Evolutionary conservation across 2,329 filamentous ascomycete species (phyloP), one percentile per base, ranked within the genome.

Genomic region (Venturiaceae sp.): DNA sequence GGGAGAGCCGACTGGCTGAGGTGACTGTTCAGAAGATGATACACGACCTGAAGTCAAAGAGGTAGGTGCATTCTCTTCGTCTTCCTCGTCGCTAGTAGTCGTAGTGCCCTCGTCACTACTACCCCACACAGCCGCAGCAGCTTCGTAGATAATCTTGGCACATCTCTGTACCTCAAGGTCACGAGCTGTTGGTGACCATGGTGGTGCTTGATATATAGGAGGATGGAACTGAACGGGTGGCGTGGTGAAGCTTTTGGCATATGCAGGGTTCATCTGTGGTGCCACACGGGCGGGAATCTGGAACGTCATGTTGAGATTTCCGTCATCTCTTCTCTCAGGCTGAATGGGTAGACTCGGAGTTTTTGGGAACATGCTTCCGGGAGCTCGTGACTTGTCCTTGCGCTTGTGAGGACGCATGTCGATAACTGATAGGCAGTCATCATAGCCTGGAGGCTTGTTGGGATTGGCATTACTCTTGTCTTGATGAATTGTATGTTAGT

Each of bases 371-470:
- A 30, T 30, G 13, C 8, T 50, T 8, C 44, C 44, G 3, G 44
- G 44, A n/a, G 23, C 21, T 14, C 44, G 11, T 28, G 44, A 50
- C 26, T 30, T 53, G 52, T 34, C 32, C 23, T 37, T 53, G 7
- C 52, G 52, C 52, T 30, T 53, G n/a, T 36, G n/a, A 28, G 52
- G 52, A 23, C 52, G 52, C 32, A 53, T 23, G 21, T 53, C 52
- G 30, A 53, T 34, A 30, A 53, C 7, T n/a, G 52, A 53, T 19
- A 53, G 32, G 30, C 52, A 37, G 30, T 36, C 52, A 37, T 53
- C 21, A 30, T 53, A 53, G 52, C n/a, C 52, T 53, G 52, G 52
- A 16, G 52, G 52, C 52, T 37, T 53, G 13, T 53, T 53, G 23
- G 44, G 44, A 30, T 50, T 26, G 16, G 44, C 3, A 16, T 30